phyloP scores from a whole-genome alignment of 805 yeast species.

The Lachancea meyersii region DNA sequence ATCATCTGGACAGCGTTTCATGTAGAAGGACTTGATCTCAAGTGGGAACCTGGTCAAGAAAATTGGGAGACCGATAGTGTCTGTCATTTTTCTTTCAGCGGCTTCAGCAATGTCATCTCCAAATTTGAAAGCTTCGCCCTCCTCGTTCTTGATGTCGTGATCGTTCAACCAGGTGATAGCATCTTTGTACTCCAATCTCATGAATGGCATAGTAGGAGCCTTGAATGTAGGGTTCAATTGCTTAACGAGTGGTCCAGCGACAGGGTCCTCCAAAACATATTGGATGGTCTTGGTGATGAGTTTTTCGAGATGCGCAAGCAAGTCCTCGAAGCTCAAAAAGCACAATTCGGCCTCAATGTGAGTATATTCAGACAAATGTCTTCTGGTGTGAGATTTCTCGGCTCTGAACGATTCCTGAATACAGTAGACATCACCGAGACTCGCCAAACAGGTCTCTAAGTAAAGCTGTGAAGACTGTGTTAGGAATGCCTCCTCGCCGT shows the following conservation, averaged over 20 bases:
- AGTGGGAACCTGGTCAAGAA: conserved; percentile 92
- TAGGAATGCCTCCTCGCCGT: conserved; percentile 92
- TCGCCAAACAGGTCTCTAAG: conserved; percentile 92
- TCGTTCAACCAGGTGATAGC: conserved; percentile 97
- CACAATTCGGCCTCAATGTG: conserved; percentile 94
- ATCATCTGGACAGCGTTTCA: conserved; percentile 87
- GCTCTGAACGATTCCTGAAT: conserved; percentile 99
- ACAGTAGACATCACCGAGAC: conserved; percentile 95
- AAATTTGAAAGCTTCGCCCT: conserved; percentile 83
- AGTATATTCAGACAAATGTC: conserved; percentile 95
- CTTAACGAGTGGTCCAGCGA: conserved; percentile 82
- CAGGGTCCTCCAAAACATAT: conserved; percentile 80
- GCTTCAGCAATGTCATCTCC: conserved; percentile 99
- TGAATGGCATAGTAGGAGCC: conserved; percentile 80
- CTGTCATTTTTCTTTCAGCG: conserved; percentile 98
- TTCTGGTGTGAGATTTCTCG: conserved; percentile 96
- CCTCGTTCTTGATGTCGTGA: conserved; percentile 90
- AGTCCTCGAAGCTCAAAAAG: conserved; percentile 79
- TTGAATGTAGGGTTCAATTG: conserved; percentile 89
- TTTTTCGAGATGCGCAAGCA: conserved; percentile 78
- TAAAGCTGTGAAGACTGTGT: conserved; percentile 97
- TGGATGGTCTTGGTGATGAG: conserved; percentile 63
- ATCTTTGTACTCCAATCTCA: conserved; percentile 82
- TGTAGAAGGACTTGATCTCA: conserved; percentile 95
- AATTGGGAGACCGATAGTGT: conserved; percentile 86